Conservation (phyloP, 2,329 filamentous ascomycete genomes). For the Pseudogymnoascus sp. region DNA sequence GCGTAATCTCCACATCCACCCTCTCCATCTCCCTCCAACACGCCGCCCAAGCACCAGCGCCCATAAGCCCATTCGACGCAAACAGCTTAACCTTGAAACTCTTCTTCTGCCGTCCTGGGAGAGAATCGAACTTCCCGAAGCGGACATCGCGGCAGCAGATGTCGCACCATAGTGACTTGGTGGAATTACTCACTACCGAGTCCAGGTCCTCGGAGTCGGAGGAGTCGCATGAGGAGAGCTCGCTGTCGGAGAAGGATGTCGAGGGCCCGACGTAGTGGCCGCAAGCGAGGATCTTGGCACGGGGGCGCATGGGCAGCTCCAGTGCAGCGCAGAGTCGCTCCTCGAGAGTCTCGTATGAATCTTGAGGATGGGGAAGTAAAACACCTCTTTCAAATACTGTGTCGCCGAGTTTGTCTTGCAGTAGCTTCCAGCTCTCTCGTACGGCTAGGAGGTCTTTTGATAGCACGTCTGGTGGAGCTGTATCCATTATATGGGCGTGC, state of each 20-base stretch:
- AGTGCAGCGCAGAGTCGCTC: slow-evolving; percentile 68
- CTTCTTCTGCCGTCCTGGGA: slow-evolving; percentile 16
- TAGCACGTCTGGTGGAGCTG: slow-evolving; percentile 33
- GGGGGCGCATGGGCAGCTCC: slow-evolving; percentile 54
- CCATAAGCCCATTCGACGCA: slow-evolving; percentile 91
- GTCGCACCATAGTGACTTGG: slow-evolving; percentile 22
- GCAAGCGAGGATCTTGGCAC: slow-evolving; percentile 65
- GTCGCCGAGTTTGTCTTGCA: slow-evolving; percentile 63
- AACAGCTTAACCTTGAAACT: slow-evolving; percentile 78
- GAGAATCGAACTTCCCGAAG: slow-evolving; percentile 18
- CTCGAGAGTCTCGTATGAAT: slow-evolving; percentile 72
- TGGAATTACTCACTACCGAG: not conserved
- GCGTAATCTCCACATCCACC: slow-evolving; percentile 87
- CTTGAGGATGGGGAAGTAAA: slow-evolving; percentile 67
- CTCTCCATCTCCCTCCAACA: slow-evolving; percentile 98
- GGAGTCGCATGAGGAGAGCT: slow-evolving; percentile 13
- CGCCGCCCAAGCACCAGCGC: slow-evolving; percentile 80
- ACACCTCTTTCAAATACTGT: slow-evolving; percentile 67
- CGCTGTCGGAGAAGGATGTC: slow-evolving; percentile 33
- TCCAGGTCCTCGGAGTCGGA: slow-evolving; percentile 22
- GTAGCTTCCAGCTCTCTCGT: slow-evolving; percentile 55
- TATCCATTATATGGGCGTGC: slow-evolving; percentile 50
- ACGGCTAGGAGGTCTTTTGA: slow-evolving; percentile 41
- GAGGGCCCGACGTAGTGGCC: slow-evolving; percentile 64
- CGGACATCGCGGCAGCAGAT: slow-evolving; percentile 26